Evolutionary conservation across 1,284 basidiomycete species (phyloP).

Genomic region (Tilletia horrida): DNA sequence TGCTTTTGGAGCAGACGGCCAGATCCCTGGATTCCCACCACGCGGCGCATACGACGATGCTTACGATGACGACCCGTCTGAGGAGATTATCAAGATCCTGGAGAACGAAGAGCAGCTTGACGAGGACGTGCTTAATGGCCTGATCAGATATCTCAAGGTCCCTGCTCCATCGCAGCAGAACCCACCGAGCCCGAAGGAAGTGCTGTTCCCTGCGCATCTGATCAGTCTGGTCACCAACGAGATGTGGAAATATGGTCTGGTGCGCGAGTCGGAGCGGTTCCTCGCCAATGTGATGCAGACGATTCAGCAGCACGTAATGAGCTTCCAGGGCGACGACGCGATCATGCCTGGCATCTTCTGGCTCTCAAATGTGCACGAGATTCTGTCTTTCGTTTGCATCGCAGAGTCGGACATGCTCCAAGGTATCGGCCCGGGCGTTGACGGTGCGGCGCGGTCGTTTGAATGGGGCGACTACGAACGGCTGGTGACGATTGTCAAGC

Average conservation of each 20-base stretch:
- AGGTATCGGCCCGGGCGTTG: constrained; percentile 86
- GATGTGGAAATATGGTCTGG: constrained; percentile 99
- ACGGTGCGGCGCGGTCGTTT: constrained; percentile 84
- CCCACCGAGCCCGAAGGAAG: constrained; percentile 90
- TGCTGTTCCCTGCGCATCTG: constrained; percentile 98
- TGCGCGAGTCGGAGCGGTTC: constrained; percentile 94
- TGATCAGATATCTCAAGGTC: constrained; percentile 88
- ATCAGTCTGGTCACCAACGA: constrained; percentile 97
- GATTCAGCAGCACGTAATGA: constrained; percentile 94
- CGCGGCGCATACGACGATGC: constrained; percentile 40
- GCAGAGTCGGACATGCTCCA: constrained; percentile 97
- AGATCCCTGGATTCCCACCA: constrained; percentile 38
- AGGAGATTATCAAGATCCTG: constrained; percentile 91
- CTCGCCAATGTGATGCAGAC: constrained; percentile 98
- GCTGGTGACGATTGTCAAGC: constrained; percentile 93
- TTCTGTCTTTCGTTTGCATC: constrained; percentile 96
- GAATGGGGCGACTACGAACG: constrained; percentile 97
- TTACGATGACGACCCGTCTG: constrained; percentile 68
- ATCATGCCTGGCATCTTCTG: constrained; percentile 97
- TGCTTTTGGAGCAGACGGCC: constrained; percentile 61
- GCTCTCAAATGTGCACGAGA: constrained; percentile 99
- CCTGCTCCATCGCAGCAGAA: constrained; percentile 85
- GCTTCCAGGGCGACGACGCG: constrained; percentile 85
- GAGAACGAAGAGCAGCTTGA: constrained; percentile 87
- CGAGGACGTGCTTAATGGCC: constrained; percentile 86